Evolutionary conservation across 176 grass and related monocot species (phyloP), one percentile per base, ranked within the genome.

Genomic region (Typha latifolia): DNA sequence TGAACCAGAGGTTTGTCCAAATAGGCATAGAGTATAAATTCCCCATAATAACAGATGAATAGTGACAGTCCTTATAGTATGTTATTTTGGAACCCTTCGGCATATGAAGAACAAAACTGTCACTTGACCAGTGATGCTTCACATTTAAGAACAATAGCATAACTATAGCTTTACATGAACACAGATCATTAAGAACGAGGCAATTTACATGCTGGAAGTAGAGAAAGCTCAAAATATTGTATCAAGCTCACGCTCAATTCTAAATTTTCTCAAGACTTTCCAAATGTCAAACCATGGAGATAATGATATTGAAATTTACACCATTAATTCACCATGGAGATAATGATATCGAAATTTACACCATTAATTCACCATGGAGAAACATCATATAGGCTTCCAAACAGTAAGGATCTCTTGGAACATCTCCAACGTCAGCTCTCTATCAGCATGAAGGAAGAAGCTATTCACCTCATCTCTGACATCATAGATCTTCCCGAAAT

Each of bases 401-500:
- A 72, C 75, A 14, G 66, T 79, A 13, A 97, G 83, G 14, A 90
- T 73, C 70, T 97, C 85, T 18, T 86, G 83, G 72, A 99, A 93
- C 83, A 99, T 99, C 74, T 99, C 89, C 61, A 87, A 59, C 64
- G 86, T 93, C 24, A 99, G 83, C 52, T 90, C 89, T 0, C 89
- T 69, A 48, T 99, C 89, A 0, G 83, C 85, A 16, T 87, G 79
- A 12, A 66, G 82, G 62, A 99, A 99, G 81, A 93, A 99, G 43
- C 48, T 63, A 51, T 77, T 52, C 23, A 99, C 84, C 53, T 99
- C 89, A 15, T 93, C 94, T 32, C 68, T 72, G 3, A 99, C 84
- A 23, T 99, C 89, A 32, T 93, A 80, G 37, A 93, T 93, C 78
- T 93, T 99, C 1, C 86, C 89, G 5, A 99, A 99, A 67, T 87